phyloP scores from a whole-genome alignment of 2,329 filamentous ascomycete species.

The Penicillium sp. region DNA sequence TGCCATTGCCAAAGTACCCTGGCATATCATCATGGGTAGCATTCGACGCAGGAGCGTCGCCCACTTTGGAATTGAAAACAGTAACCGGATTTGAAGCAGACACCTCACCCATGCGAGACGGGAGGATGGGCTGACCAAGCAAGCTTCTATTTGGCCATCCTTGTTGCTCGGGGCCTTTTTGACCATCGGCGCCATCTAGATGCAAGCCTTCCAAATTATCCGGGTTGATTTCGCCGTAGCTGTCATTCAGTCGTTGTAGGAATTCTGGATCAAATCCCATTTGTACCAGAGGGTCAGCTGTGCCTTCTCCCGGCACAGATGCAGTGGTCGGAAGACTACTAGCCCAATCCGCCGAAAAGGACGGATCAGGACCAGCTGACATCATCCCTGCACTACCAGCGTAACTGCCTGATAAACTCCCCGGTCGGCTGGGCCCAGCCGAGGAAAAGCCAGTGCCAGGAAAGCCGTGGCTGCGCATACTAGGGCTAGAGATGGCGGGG shows the following conservation, averaged over 20 bases:
- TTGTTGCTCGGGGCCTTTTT: constrained; percentile 16
- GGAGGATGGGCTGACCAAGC: constrained; percentile 10
- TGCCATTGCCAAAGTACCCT: constrained; percentile 13
- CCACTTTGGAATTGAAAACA: constrained; percentile 23
- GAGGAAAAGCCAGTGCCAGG: constrained; percentile 36
- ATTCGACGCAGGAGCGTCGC: constrained; percentile 18
- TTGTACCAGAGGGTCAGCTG: constrained; percentile 37
- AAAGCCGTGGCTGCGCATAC: constrained; percentile 36
- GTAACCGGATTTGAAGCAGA: constrained; percentile 16
- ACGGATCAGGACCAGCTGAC: constrained; percentile 27
- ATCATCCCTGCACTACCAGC: constrained; percentile 35
- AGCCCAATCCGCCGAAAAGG: constrained; percentile 36
- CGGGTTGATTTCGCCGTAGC: constrained; percentile 35
- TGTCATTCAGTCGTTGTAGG: constrained; percentile 37
- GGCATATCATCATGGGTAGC: constrained; percentile 17
- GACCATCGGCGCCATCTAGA: constrained; percentile 18
- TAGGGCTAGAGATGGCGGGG: constrained; percentile 30
- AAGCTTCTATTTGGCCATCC: constrained; percentile 18
- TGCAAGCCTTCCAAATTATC: constrained; percentile 32
- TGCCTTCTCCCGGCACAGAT: constrained; percentile 32
- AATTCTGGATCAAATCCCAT: constrained; percentile 43
- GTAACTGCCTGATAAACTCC: constrained; percentile 38
- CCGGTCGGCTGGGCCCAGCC: constrained; percentile 36
- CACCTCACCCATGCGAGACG: constrained; percentile 8
- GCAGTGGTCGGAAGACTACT: constrained; percentile 34